Percentiles rank a stretch among this genome's conserved stretches.
Conservation (phyloP, 164 flowering plant species). For the Vitis amurensis region DNA sequence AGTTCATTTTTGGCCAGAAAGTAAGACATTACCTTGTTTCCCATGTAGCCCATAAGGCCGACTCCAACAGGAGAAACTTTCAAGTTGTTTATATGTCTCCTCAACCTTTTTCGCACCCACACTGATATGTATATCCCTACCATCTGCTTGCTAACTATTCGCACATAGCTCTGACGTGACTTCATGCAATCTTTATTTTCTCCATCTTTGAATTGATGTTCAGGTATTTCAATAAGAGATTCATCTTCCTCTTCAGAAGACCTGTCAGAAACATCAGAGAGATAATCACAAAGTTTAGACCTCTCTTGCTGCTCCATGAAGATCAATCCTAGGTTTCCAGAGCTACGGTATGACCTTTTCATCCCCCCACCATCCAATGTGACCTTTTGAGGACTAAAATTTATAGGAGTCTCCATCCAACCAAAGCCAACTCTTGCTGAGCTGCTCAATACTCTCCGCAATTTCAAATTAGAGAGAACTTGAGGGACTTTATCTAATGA, state of each 20-base stretch:
- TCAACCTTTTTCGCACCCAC: slow-evolving; percentile 81
- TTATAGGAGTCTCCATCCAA: slow-evolving; percentile 38
- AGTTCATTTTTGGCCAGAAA: background rate
- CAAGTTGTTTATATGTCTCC: slow-evolving; percentile 82
- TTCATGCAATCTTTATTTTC: slow-evolving; percentile 14
- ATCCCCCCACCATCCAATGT: slow-evolving; percentile 23
- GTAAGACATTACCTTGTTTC: slow-evolving; percentile 74
- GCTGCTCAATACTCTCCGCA: slow-evolving; percentile 73
- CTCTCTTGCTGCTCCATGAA: slow-evolving; percentile 38
- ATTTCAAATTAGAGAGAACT: slow-evolving; percentile 37
- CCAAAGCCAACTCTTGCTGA: slow-evolving; percentile 58
- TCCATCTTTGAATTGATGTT: slow-evolving; percentile 18
- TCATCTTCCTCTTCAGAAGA: slow-evolving; percentile 52
- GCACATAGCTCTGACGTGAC: slow-evolving; percentile 49
- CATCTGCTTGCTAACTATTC: slow-evolving; percentile 97
- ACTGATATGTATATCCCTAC: slow-evolving; percentile 90
- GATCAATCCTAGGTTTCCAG: slow-evolving; percentile 48
- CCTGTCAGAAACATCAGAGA: slow-evolving; percentile 47
- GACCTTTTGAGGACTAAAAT: slow-evolving; percentile 27
- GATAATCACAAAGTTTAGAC: slow-evolving; percentile 36
- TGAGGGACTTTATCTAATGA: slow-evolving; percentile 57
- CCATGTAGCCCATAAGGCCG: slow-evolving; percentile 99
- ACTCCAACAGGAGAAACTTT: slow-evolving; percentile 93
- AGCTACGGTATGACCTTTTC: slow-evolving; percentile 53
- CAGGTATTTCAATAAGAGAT: slow-evolving; percentile 26